Base-by-base conservation (phyloP, 1,284 basidiomycete genomes). In the Cutaneotrichosporon sp. region DNA sequence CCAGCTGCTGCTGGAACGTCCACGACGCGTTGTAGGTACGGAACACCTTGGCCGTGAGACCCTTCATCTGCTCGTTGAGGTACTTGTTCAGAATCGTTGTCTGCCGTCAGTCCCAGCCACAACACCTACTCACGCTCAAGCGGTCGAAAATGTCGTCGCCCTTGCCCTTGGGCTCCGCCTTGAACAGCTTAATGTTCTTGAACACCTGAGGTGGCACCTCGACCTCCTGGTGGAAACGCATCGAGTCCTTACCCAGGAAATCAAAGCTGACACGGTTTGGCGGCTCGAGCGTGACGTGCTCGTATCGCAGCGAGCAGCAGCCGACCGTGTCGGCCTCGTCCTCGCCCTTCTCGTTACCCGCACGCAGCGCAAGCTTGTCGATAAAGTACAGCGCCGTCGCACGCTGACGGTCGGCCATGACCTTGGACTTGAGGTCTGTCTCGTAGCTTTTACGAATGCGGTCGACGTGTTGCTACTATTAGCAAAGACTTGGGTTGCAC, bases 351-450 rank as follows among this genome's bases (percentile, higher is more conserved):
- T 97, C 93, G 76, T 97, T 97, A 67, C 92, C 92, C 44, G 91
- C 92, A 80, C 92, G 88, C 70, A 97, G 85, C 21, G 92, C 93
- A 23, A 96, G 81, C 65, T 83, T 83, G 77, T 97, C 92, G 67
- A 97, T 97, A 76, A 97, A 90, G 76, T 97, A 97, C 84, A 97
- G 88, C 12, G 92, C 88, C 0, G 92, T 97, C 8, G 92, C 93
- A 35, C 92, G 85, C 75, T 96, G 92, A 42, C 92, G 85, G 60
- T 89, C 87, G 9, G 84, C 87, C 87, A 91, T 97, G 60, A 90
- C 81, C 75, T 94, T 96, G 56, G 82, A 86, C 75, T 83, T 88
- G 49, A 97, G 77, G 56, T 93, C 88, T n/a, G 75, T 77, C 10
- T 79, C 83, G 72, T 97, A 97, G 73, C 92, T 89, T 60, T 83